Percentiles rank a stretch among this genome's conserved stretches.
Evolutionary conservation across 257 asterid species (phyloP).

Genomic region (Solanum stenotomum): DNA sequence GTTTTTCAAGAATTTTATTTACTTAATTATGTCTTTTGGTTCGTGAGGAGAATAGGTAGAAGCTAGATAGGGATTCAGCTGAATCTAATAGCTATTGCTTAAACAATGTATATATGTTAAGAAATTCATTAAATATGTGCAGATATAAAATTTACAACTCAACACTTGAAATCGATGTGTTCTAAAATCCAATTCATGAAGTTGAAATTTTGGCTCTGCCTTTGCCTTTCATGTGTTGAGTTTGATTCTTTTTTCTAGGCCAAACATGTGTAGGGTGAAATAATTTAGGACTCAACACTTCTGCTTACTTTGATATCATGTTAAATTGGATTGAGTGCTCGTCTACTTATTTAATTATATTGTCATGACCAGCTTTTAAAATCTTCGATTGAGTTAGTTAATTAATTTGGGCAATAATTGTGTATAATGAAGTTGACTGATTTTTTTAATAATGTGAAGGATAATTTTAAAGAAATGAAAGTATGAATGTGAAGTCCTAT

Average conservation of each 20-base stretch:
- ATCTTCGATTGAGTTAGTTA: background rate
- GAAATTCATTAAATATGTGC: background rate
- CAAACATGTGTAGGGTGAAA: background rate
- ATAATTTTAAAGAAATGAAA: background rate
- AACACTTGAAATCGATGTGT: background rate
- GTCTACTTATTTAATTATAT: background rate
- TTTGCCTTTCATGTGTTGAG: background rate
- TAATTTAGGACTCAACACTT: background rate
- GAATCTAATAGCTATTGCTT: background rate
- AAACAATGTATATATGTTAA: background rate
- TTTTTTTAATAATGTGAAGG: background rate
- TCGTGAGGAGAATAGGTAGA: background rate
- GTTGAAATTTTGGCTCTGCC: background rate
- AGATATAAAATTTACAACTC: background rate
- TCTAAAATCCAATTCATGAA: background rate
- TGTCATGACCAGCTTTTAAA: background rate
- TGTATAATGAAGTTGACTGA: background rate
- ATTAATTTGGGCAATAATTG: background rate
- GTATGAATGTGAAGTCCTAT: background rate
- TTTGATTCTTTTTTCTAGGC: background rate
- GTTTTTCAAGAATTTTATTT: background rate
- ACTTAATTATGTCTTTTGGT: background rate
- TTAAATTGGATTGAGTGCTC: background rate
- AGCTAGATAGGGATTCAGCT: fast-evolving
- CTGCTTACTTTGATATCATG: too few species aligned